Percentiles rank a stretch among this genome's conserved stretches.
These are phyloP conservation scores for Dissophora ornata DNA, from an alignment of 192 early-diverging fungal genomes.

Conservation along the genomic window DNA sequence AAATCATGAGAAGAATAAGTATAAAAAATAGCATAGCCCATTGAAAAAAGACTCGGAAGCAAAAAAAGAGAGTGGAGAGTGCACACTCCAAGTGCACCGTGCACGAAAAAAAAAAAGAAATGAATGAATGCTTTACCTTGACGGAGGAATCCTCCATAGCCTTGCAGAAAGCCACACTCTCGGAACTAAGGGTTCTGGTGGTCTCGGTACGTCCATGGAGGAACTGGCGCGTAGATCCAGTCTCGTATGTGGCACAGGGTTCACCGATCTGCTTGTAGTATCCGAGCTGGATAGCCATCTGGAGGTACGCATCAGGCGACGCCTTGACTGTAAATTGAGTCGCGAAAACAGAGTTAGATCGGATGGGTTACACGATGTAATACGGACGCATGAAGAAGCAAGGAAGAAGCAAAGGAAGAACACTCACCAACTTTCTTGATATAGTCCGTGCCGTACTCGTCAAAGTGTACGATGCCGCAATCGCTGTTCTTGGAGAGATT, in stretches of 20 bases:
- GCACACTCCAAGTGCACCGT: too few species aligned
- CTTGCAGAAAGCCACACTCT: constrained; percentile 75
- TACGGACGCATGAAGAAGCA: too few species aligned
- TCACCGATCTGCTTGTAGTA: constrained; percentile 79
- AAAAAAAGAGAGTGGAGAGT: too few species aligned
- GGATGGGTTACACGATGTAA: background rate
- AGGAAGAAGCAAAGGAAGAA: too few species aligned
- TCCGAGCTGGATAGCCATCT: constrained; percentile 88
- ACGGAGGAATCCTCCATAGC: constrained; percentile 66
- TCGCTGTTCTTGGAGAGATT: constrained; percentile 69
- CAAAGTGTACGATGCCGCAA: constrained; percentile 70
- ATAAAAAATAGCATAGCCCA: too few species aligned
- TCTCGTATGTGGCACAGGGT: constrained; percentile 84
- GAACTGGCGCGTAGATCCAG: constrained; percentile 83
- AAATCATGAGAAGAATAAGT: too few species aligned
- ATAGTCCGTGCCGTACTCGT: constrained; percentile 77
- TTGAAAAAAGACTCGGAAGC: too few species aligned
- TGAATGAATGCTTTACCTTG: too few species aligned
- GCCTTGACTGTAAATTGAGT: constrained; percentile 48
- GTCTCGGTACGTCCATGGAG: constrained; percentile 90
- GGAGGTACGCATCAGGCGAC: constrained; percentile 85
- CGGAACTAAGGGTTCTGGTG: constrained; percentile 78
- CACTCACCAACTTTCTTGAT: constrained; percentile 79
- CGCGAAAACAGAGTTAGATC: background rate
- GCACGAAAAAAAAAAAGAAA: too few species aligned